These are phyloP conservation scores for Sesbania bispinosa DNA, from an alignment of 306 rosid genomes.

Conservation along the genomic window DNA sequence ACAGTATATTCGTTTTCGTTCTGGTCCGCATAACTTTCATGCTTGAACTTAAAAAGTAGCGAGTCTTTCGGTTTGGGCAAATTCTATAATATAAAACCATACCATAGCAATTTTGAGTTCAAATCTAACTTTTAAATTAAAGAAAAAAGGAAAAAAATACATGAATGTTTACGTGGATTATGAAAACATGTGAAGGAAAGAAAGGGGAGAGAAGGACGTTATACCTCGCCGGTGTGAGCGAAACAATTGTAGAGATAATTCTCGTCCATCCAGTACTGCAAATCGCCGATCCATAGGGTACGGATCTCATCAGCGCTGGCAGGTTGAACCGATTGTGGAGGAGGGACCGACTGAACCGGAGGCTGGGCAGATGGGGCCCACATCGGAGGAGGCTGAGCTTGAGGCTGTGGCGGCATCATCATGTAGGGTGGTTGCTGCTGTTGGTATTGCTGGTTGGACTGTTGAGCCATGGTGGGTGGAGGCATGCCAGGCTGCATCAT, in stretches of 20 bases:
- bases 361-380: slow-evolving; percentile 59
- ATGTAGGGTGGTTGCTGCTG: slow-evolving; percentile 55
- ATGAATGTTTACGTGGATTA: neutral
- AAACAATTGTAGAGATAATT: slow-evolving; percentile 60
- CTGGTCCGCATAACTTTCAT: neutral
- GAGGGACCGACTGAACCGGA: slow-evolving; percentile 29
- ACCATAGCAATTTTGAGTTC: neutral
- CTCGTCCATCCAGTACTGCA: slow-evolving; percentile 98
- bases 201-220: neutral
- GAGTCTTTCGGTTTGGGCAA: neutral
- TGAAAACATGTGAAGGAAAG: neutral
- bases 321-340: slow-evolving; percentile 40
- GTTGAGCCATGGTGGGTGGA: slow-evolving; percentile 53
- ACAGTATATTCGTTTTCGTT: neutral
- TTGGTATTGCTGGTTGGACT: slow-evolving; percentile 57
- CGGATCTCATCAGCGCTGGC: slow-evolving; percentile 75
- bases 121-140: neutral
- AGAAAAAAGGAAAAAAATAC: neutral
- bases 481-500: slow-evolving; percentile 89
- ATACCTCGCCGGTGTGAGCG: slow-evolving; percentile 84
- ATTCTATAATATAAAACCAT: neutral
- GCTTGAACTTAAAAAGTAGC: too few species aligned
- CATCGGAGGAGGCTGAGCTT: slow-evolving; percentile 50
- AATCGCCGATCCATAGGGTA: slow-evolving; percentile 96
- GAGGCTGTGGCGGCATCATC: slow-evolving; percentile 87